Conservation (phyloP, 2,329 filamentous ascomycete species). For the Colletotrichum liriopes region DNA sequence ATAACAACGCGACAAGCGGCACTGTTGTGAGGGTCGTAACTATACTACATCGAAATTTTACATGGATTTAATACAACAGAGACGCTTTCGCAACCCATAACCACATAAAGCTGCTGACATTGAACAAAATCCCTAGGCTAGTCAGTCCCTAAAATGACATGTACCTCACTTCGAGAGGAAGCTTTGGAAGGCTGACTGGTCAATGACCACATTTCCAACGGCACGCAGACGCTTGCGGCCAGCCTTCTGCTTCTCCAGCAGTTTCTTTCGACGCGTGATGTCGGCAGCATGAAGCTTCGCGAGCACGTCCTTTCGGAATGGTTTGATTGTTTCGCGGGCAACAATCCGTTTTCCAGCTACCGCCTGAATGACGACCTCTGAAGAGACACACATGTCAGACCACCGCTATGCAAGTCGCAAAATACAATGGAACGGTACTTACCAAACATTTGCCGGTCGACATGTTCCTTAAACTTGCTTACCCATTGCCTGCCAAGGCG, state of each 20-base stretch:
- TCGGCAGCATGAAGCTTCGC: constrained; percentile 95
- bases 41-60: not conserved
- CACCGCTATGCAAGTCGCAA: not conserved
- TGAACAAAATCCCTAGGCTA: not conserved
- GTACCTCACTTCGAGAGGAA: constrained; percentile 82
- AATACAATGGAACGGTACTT: constrained; percentile 36
- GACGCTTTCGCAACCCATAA: not conserved
- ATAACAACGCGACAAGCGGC: not conserved
- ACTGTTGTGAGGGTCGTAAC: not conserved
- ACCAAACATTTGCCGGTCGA: constrained; percentile 94
- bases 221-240: constrained; percentile 89
- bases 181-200: constrained; percentile 94
- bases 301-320: constrained; percentile 95
- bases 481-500: constrained; percentile 91
- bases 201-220: constrained; percentile 94
- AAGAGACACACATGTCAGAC: not conserved
- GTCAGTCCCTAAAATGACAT: too few relatives aligned
- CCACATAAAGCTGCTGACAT: too few relatives aligned
- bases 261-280: constrained; percentile 84
- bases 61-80: not conserved
- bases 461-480: constrained; percentile 95
- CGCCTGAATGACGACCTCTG: constrained; percentile 94
- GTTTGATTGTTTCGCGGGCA: constrained; percentile 94
- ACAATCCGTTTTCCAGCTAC: constrained; percentile 86
- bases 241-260: constrained; percentile 97